Evolutionary conservation across 345 rosid genomes (phyloP).

Genomic region (Citrus inodora): DNA sequence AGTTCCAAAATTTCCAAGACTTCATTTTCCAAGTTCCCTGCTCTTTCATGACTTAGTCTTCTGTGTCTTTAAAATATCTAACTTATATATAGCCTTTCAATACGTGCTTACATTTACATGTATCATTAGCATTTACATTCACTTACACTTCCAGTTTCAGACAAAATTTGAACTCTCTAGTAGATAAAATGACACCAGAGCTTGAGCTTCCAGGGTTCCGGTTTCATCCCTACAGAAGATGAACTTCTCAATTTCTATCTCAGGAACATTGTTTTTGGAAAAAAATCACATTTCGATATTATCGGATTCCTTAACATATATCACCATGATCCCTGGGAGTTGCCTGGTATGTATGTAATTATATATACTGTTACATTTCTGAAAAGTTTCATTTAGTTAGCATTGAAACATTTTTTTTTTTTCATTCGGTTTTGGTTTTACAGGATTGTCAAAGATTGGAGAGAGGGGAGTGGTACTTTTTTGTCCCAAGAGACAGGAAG

Average conservation of each 20-base stretch:
- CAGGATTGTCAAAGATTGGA: conserved; percentile 71
- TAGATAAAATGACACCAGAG: conserved; percentile 28
- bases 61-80: background rate
- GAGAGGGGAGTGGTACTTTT: conserved; percentile 97
- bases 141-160: background rate
- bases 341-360: conserved; percentile 51
- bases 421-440: background rate
- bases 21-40: background rate
- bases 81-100: conserved; percentile 17
- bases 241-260: conserved; percentile 90
- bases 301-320: conserved; percentile 76
- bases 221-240: conserved; percentile 93
- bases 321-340: conserved; percentile 69
- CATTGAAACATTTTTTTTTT: background rate
- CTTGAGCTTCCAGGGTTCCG: conserved; percentile 81
- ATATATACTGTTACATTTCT: background rate
- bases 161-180: background rate
- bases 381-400: background rate
- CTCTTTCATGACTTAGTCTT: conserved; percentile 15
- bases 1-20: background rate
- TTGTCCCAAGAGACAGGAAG: conserved; percentile 88
- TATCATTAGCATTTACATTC: background rate
- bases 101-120: background rate
- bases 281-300: conserved; percentile 36
- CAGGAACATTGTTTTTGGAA: conserved; percentile 60